Conservation (phyloP, 73 alveolate genomes). For the Paramecium tetraurelia region DNA sequence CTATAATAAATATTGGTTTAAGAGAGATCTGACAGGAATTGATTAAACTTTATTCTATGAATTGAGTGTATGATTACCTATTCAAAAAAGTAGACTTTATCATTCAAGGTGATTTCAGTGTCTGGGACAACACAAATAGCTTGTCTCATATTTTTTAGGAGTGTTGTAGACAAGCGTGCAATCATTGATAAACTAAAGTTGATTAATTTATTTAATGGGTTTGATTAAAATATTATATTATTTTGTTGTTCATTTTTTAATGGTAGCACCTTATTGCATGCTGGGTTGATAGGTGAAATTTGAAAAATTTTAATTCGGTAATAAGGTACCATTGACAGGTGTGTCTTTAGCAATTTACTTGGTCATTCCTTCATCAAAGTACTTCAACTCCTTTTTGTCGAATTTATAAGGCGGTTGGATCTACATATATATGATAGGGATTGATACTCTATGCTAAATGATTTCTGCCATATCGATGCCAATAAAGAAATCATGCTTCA, state of each 20-base stretch:
- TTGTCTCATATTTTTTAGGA: neutral
- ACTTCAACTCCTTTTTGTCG: slow-evolving; percentile 37
- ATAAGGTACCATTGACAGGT: slow-evolving; percentile 38
- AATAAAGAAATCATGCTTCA: slow-evolving; percentile 59
- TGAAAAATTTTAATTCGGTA: slow-evolving; percentile 14
- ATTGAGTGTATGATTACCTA: neutral
- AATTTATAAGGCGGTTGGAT: slow-evolving; percentile 56
- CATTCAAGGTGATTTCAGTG: neutral
- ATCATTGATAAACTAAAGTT: neutral
- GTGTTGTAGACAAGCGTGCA: neutral
- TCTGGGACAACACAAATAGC: neutral
- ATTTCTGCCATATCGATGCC: slow-evolving; percentile 64
- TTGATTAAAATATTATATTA: neutral
- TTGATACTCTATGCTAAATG: slow-evolving; percentile 52
- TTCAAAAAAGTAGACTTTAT: neutral
- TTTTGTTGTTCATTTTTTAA: neutral
- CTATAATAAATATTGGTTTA: neutral
- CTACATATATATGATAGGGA: slow-evolving; percentile 28
- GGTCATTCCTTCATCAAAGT: slow-evolving; percentile 29
- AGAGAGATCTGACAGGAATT: neutral
- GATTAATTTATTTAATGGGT: neutral
- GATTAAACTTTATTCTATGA: neutral
- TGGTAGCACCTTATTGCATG: neutral
- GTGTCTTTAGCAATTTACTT: slow-evolving; percentile 39
- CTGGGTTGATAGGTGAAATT: slow-evolving; percentile 47